These are phyloP conservation scores for Auriculariales sp. DNA, from an alignment of 768 basidiomycete species.

Conservation along the genomic window DNA sequence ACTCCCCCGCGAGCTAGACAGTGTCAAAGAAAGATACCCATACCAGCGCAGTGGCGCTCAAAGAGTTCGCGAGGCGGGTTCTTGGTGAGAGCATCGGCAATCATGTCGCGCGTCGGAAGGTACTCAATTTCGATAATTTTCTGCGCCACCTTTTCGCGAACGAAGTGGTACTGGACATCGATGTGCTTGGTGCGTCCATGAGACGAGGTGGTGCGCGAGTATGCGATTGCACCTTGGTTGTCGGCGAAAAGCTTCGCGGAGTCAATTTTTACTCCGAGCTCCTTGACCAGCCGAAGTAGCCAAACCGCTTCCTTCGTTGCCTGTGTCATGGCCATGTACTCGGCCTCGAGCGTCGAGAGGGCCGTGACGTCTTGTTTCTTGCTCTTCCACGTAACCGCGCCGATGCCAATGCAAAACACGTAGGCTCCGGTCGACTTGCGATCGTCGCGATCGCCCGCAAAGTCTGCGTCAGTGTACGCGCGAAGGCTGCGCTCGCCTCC, in stretches of 20 bases:
- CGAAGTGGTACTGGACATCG: conserved; percentile 14
- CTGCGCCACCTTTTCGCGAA: conserved; percentile 9
- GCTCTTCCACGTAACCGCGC: conserved; percentile 10
- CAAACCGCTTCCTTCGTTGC: conserved; percentile 8
- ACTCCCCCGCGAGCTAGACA: background rate
- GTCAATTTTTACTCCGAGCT: background rate
- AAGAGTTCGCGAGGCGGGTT: background rate
- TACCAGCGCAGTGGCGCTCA: background rate
- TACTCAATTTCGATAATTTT: conserved; percentile 5
- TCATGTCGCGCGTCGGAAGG: conserved; percentile 7
- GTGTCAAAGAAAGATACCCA: background rate
- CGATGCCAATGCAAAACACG: conserved; percentile 11
- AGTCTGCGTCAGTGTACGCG: conserved; percentile 15
- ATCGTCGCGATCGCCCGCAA: conserved; percentile 10
- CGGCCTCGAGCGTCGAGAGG: conserved; percentile 5
- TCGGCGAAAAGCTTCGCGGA: conserved; percentile 5
- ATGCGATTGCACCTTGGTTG: conserved; percentile 7
- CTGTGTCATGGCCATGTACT: conserved; percentile 8
- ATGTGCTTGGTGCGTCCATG: conserved; percentile 16
- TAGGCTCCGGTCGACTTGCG: conserved; percentile 15
- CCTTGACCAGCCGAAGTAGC: background rate
- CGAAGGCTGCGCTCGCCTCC: background rate
- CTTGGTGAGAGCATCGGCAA: background rate
- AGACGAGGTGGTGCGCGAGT: conserved; percentile 10
- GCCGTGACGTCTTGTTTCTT: conserved; percentile 12